Percentiles rank a stretch among this genome's conserved stretches.
Conservation (phyloP, 129 eudicot species). For the carrot (Daucus carota) region DH1_v3.0 NC_030384.2:39957001-39957500, state of each 20-base stretch:
- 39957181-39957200: slow-evolving; percentile 60
- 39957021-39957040: background rate
- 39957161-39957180: slow-evolving; percentile 64
- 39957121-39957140: slow-evolving; percentile 50
- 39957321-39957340: slow-evolving; percentile 43
- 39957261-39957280: slow-evolving; percentile 43
- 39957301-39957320: slow-evolving; percentile 56
- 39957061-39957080: slow-evolving; percentile 5
- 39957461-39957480: slow-evolving; percentile 43
- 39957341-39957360: slow-evolving; percentile 62
- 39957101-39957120: slow-evolving; percentile 51
- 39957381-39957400: slow-evolving; percentile 74
- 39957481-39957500: slow-evolving; percentile 43
- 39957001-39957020: background rate
- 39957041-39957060: background rate
- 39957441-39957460: slow-evolving; percentile 55
- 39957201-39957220: slow-evolving; percentile 74
- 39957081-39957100: slow-evolving; percentile 27
- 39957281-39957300: slow-evolving; percentile 66
- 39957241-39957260: slow-evolving; percentile 54
- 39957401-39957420: slow-evolving; percentile 74
- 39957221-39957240: slow-evolving; percentile 77
- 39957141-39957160: slow-evolving; percentile 74
- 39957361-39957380: slow-evolving; percentile 71
- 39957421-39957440: slow-evolving; percentile 71